Evolutionary conservation across 2,329 filamentous ascomycete genomes (phyloP), one percentile per base, ranked within the genome.

Genomic region (Cadophora malorum): DNA sequence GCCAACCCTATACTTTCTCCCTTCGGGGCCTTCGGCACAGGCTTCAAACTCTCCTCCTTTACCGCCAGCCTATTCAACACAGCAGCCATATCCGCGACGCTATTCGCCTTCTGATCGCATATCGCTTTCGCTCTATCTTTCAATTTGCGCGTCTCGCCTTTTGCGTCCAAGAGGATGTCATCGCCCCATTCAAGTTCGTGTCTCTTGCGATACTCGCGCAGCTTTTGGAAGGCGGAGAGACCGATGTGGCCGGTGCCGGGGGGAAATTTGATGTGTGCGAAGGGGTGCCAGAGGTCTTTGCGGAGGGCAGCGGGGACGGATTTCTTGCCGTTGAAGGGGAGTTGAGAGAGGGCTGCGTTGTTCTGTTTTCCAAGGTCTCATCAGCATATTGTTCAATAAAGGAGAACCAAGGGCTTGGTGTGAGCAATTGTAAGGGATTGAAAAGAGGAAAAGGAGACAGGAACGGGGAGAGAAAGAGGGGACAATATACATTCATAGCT

Each of bases 241-340:
- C 89, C 89, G 16, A 88, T 80, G 23, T 45, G n/a, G 67, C 84
- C 85, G 49, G 81, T 79, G 53, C 84, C 85, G 55, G 79, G 69
- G 53, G 83, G 83, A 76, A 91, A 88, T 74, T 84, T 80, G 69
- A 91, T 85, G 70, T 84, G 79, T 62, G 87, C 88, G 74, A 91
- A 80, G 7, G 86, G 86, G 41, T 81, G 80, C 89, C 90, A 91
- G 79, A 88, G 86, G 80, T 91, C 89, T 78, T 88, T 90, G 67
- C 89, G 87, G 49, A 91, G 80, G 74, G 86, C 87, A 64, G 84
- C 77, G 1, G 88, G 88, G 71, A 86, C 85, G 58, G 86, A 83
- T 79, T 91, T 90, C 78, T 91, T 91, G 79, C 88, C 89, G 71
- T 88, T 88, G 81, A 85, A 91, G 59, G 87, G 85, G 69, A 91